These are phyloP conservation scores for Ustulina deusta DNA, from an alignment of 2,329 filamentous ascomycete genomes.

Conservation along the genomic window DNA sequence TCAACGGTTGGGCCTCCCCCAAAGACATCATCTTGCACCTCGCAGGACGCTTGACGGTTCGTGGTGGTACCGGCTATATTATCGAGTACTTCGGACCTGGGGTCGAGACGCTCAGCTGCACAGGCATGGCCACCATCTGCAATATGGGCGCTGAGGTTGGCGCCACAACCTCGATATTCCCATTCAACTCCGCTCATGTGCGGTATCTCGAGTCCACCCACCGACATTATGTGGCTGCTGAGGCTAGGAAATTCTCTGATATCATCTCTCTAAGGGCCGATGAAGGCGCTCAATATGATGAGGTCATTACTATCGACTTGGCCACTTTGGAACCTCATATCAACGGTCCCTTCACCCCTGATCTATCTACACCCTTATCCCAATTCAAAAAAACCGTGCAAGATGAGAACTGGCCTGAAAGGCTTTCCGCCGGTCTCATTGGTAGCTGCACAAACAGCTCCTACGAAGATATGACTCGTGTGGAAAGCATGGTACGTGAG, in stretches of 20 bases:
- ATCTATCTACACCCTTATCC: constrained; percentile 92
- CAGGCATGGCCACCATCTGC: constrained; percentile 90
- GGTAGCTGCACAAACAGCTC: constrained; percentile 99
- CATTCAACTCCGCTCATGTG: constrained; percentile 84
- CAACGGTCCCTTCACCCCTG: constrained; percentile 96
- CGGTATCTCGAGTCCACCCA: constrained; percentile 90
- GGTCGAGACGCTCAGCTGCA: constrained; percentile 88
- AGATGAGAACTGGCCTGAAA: constrained; percentile 89
- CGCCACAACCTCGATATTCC: constrained; percentile 96
- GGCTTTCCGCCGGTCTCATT: constrained; percentile 91
- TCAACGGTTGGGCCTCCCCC: constrained; percentile 91
- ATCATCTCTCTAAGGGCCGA: constrained; percentile 79
- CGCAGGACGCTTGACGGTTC: constrained; percentile 89
- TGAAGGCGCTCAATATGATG: constrained; percentile 85
- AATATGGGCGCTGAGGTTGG: constrained; percentile 95
- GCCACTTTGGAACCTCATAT: constrained; percentile 93
- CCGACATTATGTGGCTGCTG: constrained; percentile 76
- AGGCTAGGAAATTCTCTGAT: constrained; percentile 66
- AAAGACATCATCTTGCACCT: constrained; percentile 96
- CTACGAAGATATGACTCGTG: constrained; percentile 98
- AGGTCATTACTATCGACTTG: constrained; percentile 90
- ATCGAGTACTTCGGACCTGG: constrained; percentile 95
- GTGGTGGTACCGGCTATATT: constrained; percentile 92
- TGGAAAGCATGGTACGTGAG: constrained; percentile 92
- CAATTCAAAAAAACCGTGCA: constrained; percentile 87